Conservation (phyloP, 1,284 basidiomycete species). For the Clitocybe nebularis region DNA sequence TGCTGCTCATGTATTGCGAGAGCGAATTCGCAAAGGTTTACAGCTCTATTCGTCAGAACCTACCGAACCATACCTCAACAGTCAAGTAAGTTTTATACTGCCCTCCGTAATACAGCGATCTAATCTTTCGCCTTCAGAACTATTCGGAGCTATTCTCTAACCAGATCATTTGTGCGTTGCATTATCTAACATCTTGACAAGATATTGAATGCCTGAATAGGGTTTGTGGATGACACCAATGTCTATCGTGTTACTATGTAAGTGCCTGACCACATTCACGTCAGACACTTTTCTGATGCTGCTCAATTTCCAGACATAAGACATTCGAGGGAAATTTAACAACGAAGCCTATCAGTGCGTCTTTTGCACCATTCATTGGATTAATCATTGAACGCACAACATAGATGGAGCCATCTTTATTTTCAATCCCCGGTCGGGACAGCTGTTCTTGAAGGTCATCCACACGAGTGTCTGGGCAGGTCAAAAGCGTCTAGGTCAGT, state of each 20-base stretch:
- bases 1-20: constrained; percentile 95
- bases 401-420: constrained; percentile 97
- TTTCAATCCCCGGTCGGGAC: constrained; percentile 98
- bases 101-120: background rate
- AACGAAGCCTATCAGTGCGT: constrained; percentile 94
- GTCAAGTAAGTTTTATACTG: constrained; percentile 49
- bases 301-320: constrained; percentile 80
- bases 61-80: constrained; percentile 98
- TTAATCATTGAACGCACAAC: background rate
- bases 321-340: constrained; percentile 99
- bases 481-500: constrained; percentile 98
- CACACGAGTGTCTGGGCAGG: constrained; percentile 99
- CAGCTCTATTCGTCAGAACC: constrained; percentile 99
- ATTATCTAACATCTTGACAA: constrained; percentile 2
- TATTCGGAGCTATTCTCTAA: constrained; percentile 99
- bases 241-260: constrained; percentile 98
- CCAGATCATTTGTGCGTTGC: constrained; percentile 87
- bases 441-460: constrained; percentile 98
- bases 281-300: constrained; percentile 5
- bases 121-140: constrained; percentile 48
- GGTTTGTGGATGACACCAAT: constrained; percentile 99
- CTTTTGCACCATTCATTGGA: constrained; percentile 1
- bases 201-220: constrained; percentile 30
- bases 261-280: constrained; percentile 18
- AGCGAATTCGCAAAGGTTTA: constrained; percentile 97